phyloP scores from a whole-genome alignment of 106 monocot genomes.

The Platanthera zijinensis region DNA sequence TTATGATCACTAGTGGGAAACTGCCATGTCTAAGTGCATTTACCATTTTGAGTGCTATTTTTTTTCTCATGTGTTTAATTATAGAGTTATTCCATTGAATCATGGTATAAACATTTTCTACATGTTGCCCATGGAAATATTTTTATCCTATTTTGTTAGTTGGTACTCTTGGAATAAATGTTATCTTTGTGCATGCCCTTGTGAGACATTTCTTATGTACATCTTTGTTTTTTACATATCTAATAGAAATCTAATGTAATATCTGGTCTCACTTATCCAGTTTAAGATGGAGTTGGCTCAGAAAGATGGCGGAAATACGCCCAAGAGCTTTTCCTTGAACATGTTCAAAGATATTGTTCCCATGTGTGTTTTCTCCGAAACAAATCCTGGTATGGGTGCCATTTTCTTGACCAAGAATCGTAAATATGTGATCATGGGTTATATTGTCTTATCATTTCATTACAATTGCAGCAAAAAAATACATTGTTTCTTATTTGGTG shows the following conservation, averaged over 20 bases:
- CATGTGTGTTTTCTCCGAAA: conserved; percentile 85
- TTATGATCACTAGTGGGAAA: too few species aligned
- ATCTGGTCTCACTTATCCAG: conserved; percentile 20
- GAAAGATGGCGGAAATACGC: conserved; percentile 56
- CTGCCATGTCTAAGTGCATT: too few species aligned
- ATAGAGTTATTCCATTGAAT: too few species aligned
- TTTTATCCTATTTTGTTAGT: too few species aligned
- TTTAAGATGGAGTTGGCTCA: conserved; percentile 95
- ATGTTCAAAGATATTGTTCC: conserved; percentile 99
- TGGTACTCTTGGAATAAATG: too few species aligned
- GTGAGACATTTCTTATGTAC: too few species aligned
- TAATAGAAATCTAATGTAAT: not conserved
- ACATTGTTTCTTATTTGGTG: not conserved
- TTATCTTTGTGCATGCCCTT: too few species aligned
- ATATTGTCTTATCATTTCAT: not conserved
- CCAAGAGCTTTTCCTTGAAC: conserved; percentile 91
- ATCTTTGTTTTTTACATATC: not conserved
- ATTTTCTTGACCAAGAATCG: not conserved
- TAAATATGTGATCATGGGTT: not conserved
- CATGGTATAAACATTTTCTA: too few species aligned
- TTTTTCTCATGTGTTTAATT: not conserved
- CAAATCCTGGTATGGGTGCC: conserved; percentile 64
- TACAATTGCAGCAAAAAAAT: not conserved
- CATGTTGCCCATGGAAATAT: too few species aligned
- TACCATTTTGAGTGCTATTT: too few species aligned